Conservation (phyloP, 768 basidiomycete species). For the Tricholoma hemisulphureum region DNA sequence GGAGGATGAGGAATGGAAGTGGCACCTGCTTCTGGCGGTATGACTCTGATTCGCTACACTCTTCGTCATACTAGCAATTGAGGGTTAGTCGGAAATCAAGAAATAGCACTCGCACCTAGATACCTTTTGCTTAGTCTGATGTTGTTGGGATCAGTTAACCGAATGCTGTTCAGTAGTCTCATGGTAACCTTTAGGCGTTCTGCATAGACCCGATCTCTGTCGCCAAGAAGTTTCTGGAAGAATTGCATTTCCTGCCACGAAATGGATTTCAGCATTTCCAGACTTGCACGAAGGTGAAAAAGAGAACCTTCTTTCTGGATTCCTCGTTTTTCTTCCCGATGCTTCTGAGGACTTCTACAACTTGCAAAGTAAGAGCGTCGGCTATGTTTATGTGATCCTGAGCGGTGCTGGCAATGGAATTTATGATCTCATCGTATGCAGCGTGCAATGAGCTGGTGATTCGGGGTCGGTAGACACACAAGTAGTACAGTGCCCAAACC, state of each 20-base stretch:
- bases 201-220: slow-evolving; percentile 64
- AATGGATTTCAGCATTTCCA: slow-evolving; percentile 6
- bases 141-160: background rate
- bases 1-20: slow-evolving; percentile 7
- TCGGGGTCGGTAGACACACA: slow-evolving; percentile 9
- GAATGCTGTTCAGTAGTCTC: background rate
- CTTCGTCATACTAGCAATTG: slow-evolving; percentile 66
- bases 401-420: slow-evolving; percentile 55
- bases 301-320: slow-evolving; percentile 64
- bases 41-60: slow-evolving; percentile 69
- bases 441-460: slow-evolving; percentile 62
- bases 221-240: slow-evolving; percentile 67
- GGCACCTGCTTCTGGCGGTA: slow-evolving; percentile 78
- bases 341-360: slow-evolving; percentile 60
- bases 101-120: background rate
- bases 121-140: slow-evolving; percentile 66
- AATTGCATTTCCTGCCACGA: slow-evolving; percentile 59
- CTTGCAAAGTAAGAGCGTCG: slow-evolving; percentile 55
- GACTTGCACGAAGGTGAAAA: background rate
- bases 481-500: background rate
- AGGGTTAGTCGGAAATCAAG: slow-evolving; percentile 1
- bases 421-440: slow-evolving; percentile 68
- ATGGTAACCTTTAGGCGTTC: slow-evolving; percentile 67
- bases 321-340: slow-evolving; percentile 66
- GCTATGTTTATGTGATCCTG: slow-evolving; percentile 71